Evolutionary conservation across 2,329 filamentous ascomycete species (phyloP).

Genomic region (Penicillium sumatraense): DNA sequence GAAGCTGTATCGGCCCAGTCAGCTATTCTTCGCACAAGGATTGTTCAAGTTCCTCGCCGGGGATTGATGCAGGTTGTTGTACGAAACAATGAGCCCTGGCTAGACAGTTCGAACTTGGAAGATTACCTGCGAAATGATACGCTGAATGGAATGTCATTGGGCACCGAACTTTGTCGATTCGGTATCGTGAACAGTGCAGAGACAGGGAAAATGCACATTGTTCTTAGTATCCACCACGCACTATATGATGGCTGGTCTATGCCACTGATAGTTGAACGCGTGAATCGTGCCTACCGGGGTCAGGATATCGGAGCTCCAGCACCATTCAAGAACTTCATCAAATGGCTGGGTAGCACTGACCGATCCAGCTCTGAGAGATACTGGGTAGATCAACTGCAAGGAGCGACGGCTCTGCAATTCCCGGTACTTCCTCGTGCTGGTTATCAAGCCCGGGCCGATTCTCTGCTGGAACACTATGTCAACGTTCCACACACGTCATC

Average conservation of each 20-base stretch:
- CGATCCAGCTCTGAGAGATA: not conserved
- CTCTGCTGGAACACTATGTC: not conserved
- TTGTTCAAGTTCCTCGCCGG: not conserved
- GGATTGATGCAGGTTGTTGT: too few relatives aligned
- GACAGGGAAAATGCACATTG: too few relatives aligned
- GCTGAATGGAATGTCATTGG: too few relatives aligned
- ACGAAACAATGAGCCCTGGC: too few relatives aligned
- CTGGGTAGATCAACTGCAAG: not conserved
- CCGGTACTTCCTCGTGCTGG: not conserved
- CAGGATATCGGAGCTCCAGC: not conserved
- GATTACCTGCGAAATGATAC: not conserved
- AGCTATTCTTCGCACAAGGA: not conserved
- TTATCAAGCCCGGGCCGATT: not conserved
- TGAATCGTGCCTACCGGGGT: not conserved
- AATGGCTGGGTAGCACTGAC: not conserved
- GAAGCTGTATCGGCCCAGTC: not conserved
- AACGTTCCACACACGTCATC: not conserved
- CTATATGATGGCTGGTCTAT: slow-evolving; percentile 2
- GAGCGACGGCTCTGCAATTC: not conserved
- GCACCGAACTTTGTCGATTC: too few relatives aligned
- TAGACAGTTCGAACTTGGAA: too few relatives aligned
- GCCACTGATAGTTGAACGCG: not conserved
- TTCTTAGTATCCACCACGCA: not conserved
- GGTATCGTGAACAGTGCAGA: not conserved
- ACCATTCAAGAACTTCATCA: not conserved